Conservation (phyloP, 305 asterid genomes). For the Solanum hybrid region DNA sequence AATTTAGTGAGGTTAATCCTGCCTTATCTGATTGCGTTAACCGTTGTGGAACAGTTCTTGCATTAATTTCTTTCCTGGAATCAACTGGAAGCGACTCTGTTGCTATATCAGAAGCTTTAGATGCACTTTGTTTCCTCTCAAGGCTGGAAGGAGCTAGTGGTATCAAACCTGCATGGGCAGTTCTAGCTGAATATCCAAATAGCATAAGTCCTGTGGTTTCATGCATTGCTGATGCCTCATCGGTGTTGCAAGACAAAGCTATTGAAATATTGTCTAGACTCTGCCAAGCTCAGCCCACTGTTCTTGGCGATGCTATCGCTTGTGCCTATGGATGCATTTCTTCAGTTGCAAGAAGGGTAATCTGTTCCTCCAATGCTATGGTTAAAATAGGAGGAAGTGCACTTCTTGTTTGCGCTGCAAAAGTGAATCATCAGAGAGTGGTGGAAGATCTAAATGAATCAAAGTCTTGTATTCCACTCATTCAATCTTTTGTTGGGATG, state of each 20-base stretch:
- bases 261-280: constrained; percentile 77
- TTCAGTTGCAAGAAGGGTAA: constrained; percentile 64
- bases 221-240: constrained; percentile 73
- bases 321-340: constrained; percentile 73
- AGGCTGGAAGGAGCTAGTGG: constrained; percentile 53
- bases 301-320: constrained; percentile 65
- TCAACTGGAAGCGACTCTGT: constrained; percentile 52
- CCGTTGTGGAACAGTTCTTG: constrained; percentile 85
- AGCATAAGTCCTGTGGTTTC: constrained; percentile 75
- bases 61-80: constrained; percentile 83
- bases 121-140: constrained; percentile 80
- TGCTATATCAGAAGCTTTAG: constrained; percentile 75
- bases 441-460: constrained; percentile 69
- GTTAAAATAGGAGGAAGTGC: constrained; percentile 93
- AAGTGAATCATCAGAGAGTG: constrained; percentile 69
- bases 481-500: constrained; percentile 85
- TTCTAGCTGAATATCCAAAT: constrained; percentile 81
- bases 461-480: constrained; percentile 50
- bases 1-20: constrained; percentile 58
- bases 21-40: constrained; percentile 64
- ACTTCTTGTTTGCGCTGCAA: constrained; percentile 75
- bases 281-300: constrained; percentile 57
- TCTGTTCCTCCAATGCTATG: constrained; percentile 46
- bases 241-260: constrained; percentile 83
- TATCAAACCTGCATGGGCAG: constrained; percentile 80